Evolutionary conservation across 2,329 filamentous ascomycete genomes (phyloP), one percentile per base, ranked within the genome.

Genomic region (Fusarium sp.): DNA sequence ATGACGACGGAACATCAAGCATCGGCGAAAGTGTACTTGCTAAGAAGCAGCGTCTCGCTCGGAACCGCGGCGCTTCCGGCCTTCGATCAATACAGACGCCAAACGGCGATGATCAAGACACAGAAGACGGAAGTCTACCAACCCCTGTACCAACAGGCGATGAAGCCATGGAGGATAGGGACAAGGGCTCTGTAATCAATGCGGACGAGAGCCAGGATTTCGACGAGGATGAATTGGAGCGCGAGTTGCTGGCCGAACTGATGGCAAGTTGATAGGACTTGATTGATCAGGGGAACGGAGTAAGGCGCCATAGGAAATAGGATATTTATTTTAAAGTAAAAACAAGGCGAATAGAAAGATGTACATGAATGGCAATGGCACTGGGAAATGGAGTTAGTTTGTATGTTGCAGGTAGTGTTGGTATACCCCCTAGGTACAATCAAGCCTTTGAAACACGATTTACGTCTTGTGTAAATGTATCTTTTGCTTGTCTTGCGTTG

Each of bases 221-320:
- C 49, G 82, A 83, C 43, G 84, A 86, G 11, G 85, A 85, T 53
- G 88, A 89, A 69, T 77, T 90, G 48, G 89, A 89, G 75, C 85
- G 86, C 36, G 88, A 89, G 70, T 81, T 91, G 74, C 79, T 88
- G 71, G 87, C 87, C 2, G 88, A 86, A 66, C 79, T 89, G 66
- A 86, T 88, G 69, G 76, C 77, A 17, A 74, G 74, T 70, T 32
- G 75, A 71, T 24, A 75, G 55, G 71, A 52, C 42, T 43, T 51
- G 62, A 46, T 39, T 32, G 28, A 32, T 26, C 53, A 23, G 57
- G 50, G 48, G 45, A 46, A 47, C 40, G 47, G 43, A 40, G 47
- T 54, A 23, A 44, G 44, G 45, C 38, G 46, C 15, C 40, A 24
- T 21, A 42, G 30, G 48, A 44, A 21, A 46, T 40, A 42, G 59